phyloP scores from a whole-genome alignment of 495 filamentous ascomycete genomes.

The Penicillium arizonense region DNA sequence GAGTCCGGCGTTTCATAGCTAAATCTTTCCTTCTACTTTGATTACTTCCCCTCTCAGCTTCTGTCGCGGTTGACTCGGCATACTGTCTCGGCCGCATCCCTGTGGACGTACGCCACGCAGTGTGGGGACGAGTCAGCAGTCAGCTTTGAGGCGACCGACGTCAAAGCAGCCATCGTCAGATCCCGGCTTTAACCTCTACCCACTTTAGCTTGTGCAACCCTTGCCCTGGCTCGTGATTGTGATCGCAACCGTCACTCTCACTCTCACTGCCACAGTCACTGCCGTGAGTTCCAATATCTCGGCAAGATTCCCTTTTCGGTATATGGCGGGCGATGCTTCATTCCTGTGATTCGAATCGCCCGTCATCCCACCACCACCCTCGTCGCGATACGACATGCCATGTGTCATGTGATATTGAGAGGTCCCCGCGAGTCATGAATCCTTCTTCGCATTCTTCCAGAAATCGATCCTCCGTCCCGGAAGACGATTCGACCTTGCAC shows the following conservation, averaged over 20 bases:
- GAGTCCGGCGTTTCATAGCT: not conserved
- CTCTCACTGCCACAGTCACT: no score
- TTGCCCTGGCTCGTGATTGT: no score
- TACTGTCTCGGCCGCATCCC: constrained; percentile 15
- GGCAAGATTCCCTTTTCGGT: not conserved
- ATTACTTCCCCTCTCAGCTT: not conserved
- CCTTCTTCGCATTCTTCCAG: constrained; percentile 4
- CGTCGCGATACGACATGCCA: constrained; percentile 9
- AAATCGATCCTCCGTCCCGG: constrained; percentile 1
- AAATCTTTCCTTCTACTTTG: not conserved
- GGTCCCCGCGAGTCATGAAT: constrained; percentile 19
- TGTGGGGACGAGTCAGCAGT: constrained; percentile 10
- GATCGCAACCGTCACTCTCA: no score
- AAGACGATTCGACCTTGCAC: constrained; percentile 8
- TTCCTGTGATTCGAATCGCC: constrained; percentile 8
- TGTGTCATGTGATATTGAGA: constrained; percentile 24
- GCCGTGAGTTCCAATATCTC: not conserved
- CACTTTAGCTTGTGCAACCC: constrained; percentile 6
- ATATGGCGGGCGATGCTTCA: constrained; percentile 25
- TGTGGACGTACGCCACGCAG: not conserved
- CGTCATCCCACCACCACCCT: constrained; percentile 6
- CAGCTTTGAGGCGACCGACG: constrained; percentile 3
- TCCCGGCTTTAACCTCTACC: not conserved
- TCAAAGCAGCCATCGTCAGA: not conserved
- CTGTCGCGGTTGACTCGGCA: constrained; percentile 12